Conservation (phyloP, 2,329 filamentous ascomycete genomes). For the Fusarium camptoceras region DNA sequence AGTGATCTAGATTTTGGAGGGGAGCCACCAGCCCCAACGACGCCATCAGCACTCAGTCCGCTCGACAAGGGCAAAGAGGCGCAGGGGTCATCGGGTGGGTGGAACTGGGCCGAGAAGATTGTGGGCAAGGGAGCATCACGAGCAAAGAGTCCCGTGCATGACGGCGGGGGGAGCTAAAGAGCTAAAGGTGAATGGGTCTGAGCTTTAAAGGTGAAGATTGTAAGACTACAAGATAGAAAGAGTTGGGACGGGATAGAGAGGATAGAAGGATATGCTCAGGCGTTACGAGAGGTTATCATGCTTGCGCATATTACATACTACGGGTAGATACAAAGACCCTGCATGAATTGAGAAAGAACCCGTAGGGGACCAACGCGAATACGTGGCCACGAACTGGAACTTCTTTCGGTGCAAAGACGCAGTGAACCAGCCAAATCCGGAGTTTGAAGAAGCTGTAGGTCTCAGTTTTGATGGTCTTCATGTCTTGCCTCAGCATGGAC, state of each 20-base stretch:
- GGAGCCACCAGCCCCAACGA: constrained; percentile 32
- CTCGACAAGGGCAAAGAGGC: constrained; percentile 41
- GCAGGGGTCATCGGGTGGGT: constrained; percentile 47
- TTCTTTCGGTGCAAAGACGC: neutral
- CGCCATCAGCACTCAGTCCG: constrained; percentile 28
- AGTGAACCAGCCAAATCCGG: neutral
- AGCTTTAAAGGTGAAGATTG: constrained; percentile 5
- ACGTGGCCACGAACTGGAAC: constrained; percentile 4
- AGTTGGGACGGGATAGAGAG: constrained; percentile 15
- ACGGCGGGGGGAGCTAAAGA: constrained; percentile 25
- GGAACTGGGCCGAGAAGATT: constrained; percentile 68
- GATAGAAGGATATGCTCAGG: constrained; percentile 31
- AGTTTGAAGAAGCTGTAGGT: constrained; percentile 28
- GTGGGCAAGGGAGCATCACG: constrained; percentile 57
- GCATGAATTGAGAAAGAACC: constrained; percentile 9
- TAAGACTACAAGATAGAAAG: constrained; percentile 18
- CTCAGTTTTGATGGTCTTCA: constrained; percentile 25
- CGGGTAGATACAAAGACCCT: constrained; percentile 5
- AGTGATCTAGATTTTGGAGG: constrained; percentile 46
- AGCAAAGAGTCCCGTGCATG: constrained; percentile 47
- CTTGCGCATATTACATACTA: neutral
- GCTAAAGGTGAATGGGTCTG: constrained; percentile 6
- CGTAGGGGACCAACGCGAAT: constrained; percentile 1
- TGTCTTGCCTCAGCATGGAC: constrained; percentile 23
- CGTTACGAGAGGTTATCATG: constrained; percentile 12